A percentile compares a stretch with the other conserved stretches of the same genome.
phyloP scores from a whole-genome alignment of 139 green algal genomes.

The Volvox reticuliferus region DNA sequence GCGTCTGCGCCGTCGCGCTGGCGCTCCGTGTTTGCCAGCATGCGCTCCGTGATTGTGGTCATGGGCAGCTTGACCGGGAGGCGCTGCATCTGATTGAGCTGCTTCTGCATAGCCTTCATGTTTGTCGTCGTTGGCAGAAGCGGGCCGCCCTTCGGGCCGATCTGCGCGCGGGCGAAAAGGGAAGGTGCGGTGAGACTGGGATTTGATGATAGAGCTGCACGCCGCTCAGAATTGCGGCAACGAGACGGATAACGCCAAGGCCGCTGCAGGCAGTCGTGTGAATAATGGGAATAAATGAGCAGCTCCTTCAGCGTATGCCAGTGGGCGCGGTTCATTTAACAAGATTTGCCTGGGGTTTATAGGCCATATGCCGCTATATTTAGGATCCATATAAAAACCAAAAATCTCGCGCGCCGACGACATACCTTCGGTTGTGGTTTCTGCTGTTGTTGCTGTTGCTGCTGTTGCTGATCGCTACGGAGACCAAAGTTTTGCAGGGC shows the following conservation, averaged over 20 bases:
- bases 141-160: constrained; percentile 20
- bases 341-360: too few species aligned
- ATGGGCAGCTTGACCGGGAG: constrained; percentile 48
- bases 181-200: too few species aligned
- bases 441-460: background rate
- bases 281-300: too few species aligned
- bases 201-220: too few species aligned
- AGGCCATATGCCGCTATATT: too few species aligned
- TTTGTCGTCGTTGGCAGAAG: constrained; percentile 36
- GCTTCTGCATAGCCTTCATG: constrained; percentile 46
- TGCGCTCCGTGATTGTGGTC: constrained; percentile 50
- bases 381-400: too few species aligned
- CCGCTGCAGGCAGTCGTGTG: too few species aligned
- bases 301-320: too few species aligned
- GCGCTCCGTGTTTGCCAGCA: constrained; percentile 39
- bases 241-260: too few species aligned
- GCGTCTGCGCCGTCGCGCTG: background rate
- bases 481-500: constrained; percentile 39
- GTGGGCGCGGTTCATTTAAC: too few species aligned
- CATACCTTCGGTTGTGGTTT: background rate
- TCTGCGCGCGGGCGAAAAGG: background rate
- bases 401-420: too few species aligned
- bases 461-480: background rate
- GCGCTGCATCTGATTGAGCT: constrained; percentile 42
- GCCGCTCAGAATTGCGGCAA: too few species aligned